Base-by-base conservation (phyloP, 139 green algal species). In the Coelastrella sp. region DNA sequence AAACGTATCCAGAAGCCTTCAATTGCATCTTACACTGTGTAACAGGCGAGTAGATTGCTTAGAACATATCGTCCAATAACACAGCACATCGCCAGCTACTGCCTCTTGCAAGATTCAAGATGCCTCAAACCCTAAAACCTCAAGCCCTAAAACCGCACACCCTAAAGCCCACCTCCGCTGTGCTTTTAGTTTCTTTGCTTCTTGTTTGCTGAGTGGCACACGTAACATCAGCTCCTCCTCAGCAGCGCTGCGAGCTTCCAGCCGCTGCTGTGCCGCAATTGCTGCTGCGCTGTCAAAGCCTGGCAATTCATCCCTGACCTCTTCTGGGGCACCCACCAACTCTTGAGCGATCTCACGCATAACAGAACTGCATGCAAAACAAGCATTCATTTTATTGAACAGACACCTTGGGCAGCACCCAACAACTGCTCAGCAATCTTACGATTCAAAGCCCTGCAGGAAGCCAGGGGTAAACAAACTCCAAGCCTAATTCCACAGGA, bases 181-280 rank as follows among this genome's bases (percentile, higher is more conserved):
- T 19, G 91, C 90, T 87, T 97, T 96, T 58, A 98, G 93, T 77
- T 92, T 82, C 94, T 97, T 97, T 32, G 93, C 93, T 95, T 99
- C 97, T 77, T 96, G 94, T 93, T 95, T 96, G 77, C 82, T 95
- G 80, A 99, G 93, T 3, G 96, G 94, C 92, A 99, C 96, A 17
- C 97, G 96, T 60, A 92, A 92, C 89, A 99, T 98, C 76, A 99
- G 92, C 73, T 98, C 95, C 94, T 99, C 98, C 94, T 99, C 98
- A 14, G 92, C 95, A 20, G 92, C 95, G 8, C 95, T 95, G 8
- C 97, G 91, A 54, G 93, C 94, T 81, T 96, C 96, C 87, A 99
- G 92, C 47, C 95, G 93, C 61, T 96, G 92, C 61, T 92, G 87
- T 85, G 96, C 87, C 20, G 96, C 93, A 87, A 95, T 74, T 61